Base-by-base conservation (phyloP, 1,284 basidiomycete species). In the Papiliotrema laurentii region DNA sequence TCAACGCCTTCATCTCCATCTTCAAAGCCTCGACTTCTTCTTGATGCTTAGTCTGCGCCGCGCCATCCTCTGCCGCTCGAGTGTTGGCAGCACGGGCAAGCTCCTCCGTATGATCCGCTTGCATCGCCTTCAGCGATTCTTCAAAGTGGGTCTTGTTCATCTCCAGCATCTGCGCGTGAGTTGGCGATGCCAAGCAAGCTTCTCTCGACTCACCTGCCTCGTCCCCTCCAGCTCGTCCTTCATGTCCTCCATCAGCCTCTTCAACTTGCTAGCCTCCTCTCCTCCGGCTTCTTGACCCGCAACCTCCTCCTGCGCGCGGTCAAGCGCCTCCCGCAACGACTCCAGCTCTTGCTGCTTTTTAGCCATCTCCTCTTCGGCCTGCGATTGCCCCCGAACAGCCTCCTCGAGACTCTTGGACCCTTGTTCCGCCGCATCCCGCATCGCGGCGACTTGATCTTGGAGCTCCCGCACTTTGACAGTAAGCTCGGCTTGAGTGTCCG, bases 61-160 rank as follows among this genome's bases (percentile, higher is more conserved):
- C n/a, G 16, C n/a, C 37, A 16, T 27, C 27, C 27, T 49, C 40
- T 13, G 47, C 44, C 2, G 49, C 44, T 19, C 43, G 36, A 16
- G 35, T 28, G 22, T 57, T 51, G 4, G 51, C 49, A 4, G 40
- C 6, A 9, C 31, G 36, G 10, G 13, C 16, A 24, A 52, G 18
- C 11, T 52, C 53, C 16, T 18, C 18, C 5, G 33, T 30, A 48
- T 61, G 56, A 16, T 41, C 34, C 11, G 28, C 49, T 35, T 62
- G 54, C n/a, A 55, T 47, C 35, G 53, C 50, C 11, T 50, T 44
- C 5, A 68, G 47, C 6, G 60, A 51, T 22, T 55, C 48, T 36
- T 63, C 50, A 38, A 69, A 71, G 45, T 64, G 59, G 11, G 52
- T 47, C 45, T 65, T 64, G 60, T 71, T 69, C 66, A 69, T 68